Evolutionary conservation across 2,329 filamentous ascomycete genomes (phyloP).

Genomic region (Ramularia collo-cygni): DNA sequence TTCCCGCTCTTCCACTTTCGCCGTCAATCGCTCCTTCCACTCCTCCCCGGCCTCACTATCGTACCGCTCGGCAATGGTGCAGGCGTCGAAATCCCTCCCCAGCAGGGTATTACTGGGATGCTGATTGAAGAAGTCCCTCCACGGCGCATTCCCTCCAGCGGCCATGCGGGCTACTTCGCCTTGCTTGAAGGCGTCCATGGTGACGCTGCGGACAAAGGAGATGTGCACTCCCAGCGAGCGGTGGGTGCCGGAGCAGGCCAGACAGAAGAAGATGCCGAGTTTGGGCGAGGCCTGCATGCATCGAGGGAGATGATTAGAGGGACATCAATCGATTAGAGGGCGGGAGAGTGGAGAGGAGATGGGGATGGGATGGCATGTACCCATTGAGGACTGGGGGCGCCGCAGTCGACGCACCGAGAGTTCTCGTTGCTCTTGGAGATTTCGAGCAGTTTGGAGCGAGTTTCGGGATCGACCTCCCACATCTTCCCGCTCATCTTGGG

Average conservation of each 20-base stretch:
- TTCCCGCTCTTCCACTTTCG: constrained; percentile 80
- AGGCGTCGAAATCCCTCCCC: constrained; percentile 65
- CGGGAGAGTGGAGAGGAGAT: constrained; percentile 5
- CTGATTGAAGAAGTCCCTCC: constrained; percentile 76
- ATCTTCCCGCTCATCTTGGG: constrained; percentile 56
- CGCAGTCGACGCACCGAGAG: constrained; percentile 88
- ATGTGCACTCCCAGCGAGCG: constrained; percentile 95
- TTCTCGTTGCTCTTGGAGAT: constrained; percentile 90
- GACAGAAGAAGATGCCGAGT: constrained; percentile 97
- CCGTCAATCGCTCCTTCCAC: constrained; percentile 83
- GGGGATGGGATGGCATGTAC: constrained; percentile 44
- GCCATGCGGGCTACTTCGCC: constrained; percentile 92
- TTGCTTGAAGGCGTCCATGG: constrained; percentile 97
- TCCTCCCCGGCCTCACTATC: constrained; percentile 86
- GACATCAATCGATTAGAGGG: constrained; percentile 8
- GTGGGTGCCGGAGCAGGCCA: constrained; percentile 91
- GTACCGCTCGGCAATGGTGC: constrained; percentile 84
- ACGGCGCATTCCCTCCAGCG: constrained; percentile 79
- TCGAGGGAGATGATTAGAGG: constrained; percentile 1
- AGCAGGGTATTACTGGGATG: constrained; percentile 42
- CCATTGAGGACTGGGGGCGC: constrained; percentile 95
- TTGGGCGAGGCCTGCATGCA: constrained; percentile 67
- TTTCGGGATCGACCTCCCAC: constrained; percentile 99
- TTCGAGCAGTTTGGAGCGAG: constrained; percentile 84
- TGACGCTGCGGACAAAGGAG: constrained; percentile 94